Conservation (phyloP, 306 rosid species). For the Dalbergia cultrata region DNA sequence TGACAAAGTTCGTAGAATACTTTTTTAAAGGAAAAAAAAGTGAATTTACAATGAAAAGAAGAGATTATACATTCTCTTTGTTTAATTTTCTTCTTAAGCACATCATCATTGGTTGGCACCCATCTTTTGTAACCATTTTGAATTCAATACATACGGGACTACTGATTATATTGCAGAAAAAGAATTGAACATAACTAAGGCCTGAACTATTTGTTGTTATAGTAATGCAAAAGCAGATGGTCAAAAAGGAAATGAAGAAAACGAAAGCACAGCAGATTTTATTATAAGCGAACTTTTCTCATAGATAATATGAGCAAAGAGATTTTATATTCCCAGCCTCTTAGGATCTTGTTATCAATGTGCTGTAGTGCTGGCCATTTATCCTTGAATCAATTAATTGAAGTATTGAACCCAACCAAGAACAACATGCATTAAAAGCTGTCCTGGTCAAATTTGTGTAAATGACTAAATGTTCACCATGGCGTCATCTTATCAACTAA, state of each 20-base stretch:
- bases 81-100: not conserved
- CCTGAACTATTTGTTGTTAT: not conserved
- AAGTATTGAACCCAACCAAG: not conserved
- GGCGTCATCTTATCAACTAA: not conserved
- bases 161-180: not conserved
- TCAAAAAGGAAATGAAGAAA: not conserved
- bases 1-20: not conserved
- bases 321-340: not conserved
- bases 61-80: not conserved
- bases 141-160: not conserved
- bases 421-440: conserved; percentile 8
- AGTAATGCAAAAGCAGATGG: conserved; percentile 26
- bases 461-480: not conserved
- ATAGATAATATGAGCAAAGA: not conserved
- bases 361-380: not conserved
- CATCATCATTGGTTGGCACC: not conserved
- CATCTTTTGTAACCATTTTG: not conserved
- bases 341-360: not conserved
- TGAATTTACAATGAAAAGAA: conserved; percentile 27
- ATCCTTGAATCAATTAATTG: conserved; percentile 2
- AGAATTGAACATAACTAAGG: not conserved
- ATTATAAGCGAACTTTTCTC: not conserved
- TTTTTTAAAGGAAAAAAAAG: not conserved
- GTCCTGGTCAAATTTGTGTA: conserved; percentile 35
- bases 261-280: not conserved